Conservation (phyloP, 129 eudicot genomes). For the Dittrichia graveolens region DNA sequence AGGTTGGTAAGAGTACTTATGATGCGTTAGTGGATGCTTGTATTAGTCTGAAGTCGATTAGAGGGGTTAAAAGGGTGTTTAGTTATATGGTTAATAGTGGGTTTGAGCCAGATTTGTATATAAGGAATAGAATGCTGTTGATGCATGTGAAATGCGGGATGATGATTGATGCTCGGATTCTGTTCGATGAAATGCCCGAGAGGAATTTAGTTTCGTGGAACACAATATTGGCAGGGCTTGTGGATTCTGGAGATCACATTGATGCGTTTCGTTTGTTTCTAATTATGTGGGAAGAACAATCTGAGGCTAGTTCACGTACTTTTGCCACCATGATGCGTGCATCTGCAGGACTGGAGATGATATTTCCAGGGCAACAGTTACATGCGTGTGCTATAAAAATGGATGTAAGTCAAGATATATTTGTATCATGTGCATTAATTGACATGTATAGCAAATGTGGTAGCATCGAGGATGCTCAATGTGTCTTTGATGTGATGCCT, state of each 20-base stretch:
- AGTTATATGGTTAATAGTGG: slow-evolving; percentile 50
- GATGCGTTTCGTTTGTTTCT: slow-evolving; percentile 73
- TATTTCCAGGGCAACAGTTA: slow-evolving; percentile 70
- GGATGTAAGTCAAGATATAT: slow-evolving; percentile 53
- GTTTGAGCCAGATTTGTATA: slow-evolving; percentile 66
- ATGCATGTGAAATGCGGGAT: slow-evolving; percentile 91
- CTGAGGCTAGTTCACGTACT: slow-evolving; percentile 58
- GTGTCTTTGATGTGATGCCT: slow-evolving; percentile 68
- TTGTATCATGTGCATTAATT: slow-evolving; percentile 74
- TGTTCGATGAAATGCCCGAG: slow-evolving; percentile 76
- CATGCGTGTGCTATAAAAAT: slow-evolving; percentile 70
- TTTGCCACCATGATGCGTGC: slow-evolving; percentile 74
- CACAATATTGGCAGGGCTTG: slow-evolving; percentile 71
- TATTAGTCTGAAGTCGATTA: slow-evolving; percentile 61
- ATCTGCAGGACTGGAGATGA: slow-evolving; percentile 65
- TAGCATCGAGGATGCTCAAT: slow-evolving; percentile 65
- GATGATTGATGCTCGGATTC: slow-evolving; percentile 71
- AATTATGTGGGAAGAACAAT: slow-evolving; percentile 62
- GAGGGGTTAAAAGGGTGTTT: slow-evolving; percentile 79
- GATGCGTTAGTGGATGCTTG: slow-evolving; percentile 82
- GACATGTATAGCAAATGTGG: slow-evolving; percentile 96
- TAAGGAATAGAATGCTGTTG: slow-evolving; percentile 75
- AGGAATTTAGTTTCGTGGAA: slow-evolving; percentile 86
- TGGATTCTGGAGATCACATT: slow-evolving; percentile 58
- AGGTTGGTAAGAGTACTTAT: slow-evolving; percentile 56